These are phyloP conservation scores for Fusarium humuli DNA, from an alignment of 2,329 filamentous ascomycete species.

Conservation along the genomic window DNA sequence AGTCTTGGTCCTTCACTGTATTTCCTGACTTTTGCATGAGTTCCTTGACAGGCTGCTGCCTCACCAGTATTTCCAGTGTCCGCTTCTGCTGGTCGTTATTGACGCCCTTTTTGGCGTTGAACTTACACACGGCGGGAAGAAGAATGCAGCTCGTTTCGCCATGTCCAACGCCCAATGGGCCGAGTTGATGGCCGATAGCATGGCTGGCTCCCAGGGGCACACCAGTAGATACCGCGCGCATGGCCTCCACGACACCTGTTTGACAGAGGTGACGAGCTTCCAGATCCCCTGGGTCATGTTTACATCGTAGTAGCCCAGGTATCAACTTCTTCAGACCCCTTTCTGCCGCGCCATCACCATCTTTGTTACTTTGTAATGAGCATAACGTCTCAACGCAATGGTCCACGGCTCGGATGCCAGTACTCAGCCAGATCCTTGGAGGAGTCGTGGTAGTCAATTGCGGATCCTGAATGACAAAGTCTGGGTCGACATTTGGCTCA, in stretches of 20 bases:
- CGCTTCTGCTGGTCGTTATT: not conserved
- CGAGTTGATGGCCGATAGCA: conserved; percentile 23
- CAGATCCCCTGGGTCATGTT: not conserved
- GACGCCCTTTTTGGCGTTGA: not conserved
- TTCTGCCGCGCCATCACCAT: not conserved
- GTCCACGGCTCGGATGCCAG: not conserved
- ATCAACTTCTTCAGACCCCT: conserved; percentile 1
- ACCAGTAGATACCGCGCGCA: conserved; percentile 17
- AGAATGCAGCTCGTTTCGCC: conserved; percentile 22
- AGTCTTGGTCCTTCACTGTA: not conserved
- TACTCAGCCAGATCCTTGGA: conserved; percentile 8
- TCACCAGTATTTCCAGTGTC: not conserved
- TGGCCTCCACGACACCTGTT: not conserved
- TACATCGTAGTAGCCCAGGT: conserved; percentile 1
- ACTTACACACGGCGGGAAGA: conserved; percentile 19
- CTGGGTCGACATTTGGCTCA: not conserved
- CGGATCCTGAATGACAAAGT: conserved; percentile 9
- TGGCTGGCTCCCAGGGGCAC: conserved; percentile 19
- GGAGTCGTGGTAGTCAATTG: conserved; percentile 9
- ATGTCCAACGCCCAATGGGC: conserved; percentile 8
- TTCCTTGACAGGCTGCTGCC: not conserved
- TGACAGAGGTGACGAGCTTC: conserved; percentile 17
- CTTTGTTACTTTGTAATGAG: conserved; percentile 8
- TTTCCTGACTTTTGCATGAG: too few species aligned
- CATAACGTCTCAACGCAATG: conserved; percentile 18